Base-by-base conservation (phyloP, 257 asterid species). In the Solanum habrochaites region DNA sequence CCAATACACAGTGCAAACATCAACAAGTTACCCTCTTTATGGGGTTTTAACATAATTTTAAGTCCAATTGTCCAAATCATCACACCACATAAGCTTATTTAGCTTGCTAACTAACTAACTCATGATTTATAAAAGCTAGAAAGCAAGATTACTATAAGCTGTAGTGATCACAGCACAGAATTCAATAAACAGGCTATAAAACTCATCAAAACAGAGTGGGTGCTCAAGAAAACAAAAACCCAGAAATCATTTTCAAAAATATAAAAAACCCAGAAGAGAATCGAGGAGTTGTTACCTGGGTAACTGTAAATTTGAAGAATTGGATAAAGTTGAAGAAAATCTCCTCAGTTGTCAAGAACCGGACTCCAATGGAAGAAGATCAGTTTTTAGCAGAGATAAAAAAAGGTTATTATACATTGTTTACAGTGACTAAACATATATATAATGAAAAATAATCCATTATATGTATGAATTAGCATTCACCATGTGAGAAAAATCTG, bases 401-500 rank as follows among this genome's bases (percentile, higher is more conserved):
- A 86, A 86, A 31, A 11, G 67, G 67, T 52, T 69, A 75, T 45
- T 45, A 5, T 25, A 45, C 84, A 27, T 78, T 13, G 66, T 78
- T 83, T 85, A 86, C 60, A 69, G 74, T 35, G 71, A 56, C 78
- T 42, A 45, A 20, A 32, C 43, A 52, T 64, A 49, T 35, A 72
- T 45, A 37, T 12, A 35, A 45, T 31, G 71, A 52, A 62, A 64
- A 43, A 32, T 37, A 31, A 23, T 52, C n/a, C 62, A 72, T 49
- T 42, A 25, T 39, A 62, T 70, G 74, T 82, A 23, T 1, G 15
- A 39, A 82, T 31, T 31, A 83, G 86, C 83, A 16, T 82, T n/a
- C 87, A 66, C 83, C 88, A 88, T 88, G 89, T 83, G 82, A 73
- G 82, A 43, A 86, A 58, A 85, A 32, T 74, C 64, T 56, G 25